Evolutionary conservation across 2,329 filamentous ascomycete species (phyloP).

Genomic region (Westerdykella aurantiaca): DNA sequence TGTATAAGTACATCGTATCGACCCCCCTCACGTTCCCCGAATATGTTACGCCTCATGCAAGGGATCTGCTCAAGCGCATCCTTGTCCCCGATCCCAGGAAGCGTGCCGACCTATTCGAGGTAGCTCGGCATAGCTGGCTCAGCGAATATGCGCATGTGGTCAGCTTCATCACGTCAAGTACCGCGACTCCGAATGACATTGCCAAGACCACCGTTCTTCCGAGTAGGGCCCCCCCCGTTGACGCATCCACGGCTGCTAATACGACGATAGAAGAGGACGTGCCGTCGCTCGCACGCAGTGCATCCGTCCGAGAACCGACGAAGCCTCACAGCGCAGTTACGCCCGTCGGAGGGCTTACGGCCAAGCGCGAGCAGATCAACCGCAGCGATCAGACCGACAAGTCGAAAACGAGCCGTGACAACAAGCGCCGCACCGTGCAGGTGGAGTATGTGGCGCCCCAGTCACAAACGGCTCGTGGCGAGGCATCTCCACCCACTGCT

Average conservation of each 20-base stretch:
- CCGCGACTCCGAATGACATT: conserved; percentile 79
- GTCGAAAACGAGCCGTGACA: conserved; percentile 65
- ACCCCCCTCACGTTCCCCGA: conserved; percentile 96
- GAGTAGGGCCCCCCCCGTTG: conserved; percentile 40
- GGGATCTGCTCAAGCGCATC: conserved; percentile 86
- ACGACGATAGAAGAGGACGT: conserved; percentile 49
- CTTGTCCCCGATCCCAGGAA: conserved; percentile 92
- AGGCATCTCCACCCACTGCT: conserved; percentile 37
- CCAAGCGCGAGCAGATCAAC: conserved; percentile 71
- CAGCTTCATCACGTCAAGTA: conserved; percentile 93
- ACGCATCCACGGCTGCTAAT: conserved; percentile 10
- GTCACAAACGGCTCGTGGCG: conserved; percentile 75
- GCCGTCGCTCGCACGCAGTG: conserved; percentile 69
- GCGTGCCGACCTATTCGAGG: conserved; percentile 92
- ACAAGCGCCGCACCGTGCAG: conserved; percentile 90
- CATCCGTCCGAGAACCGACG: conserved; percentile 81
- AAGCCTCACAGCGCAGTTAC: conserved; percentile 54
- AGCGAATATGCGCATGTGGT: conserved; percentile 97
- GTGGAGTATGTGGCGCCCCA: conserved; percentile 94
- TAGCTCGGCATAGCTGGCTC: conserved; percentile 95
- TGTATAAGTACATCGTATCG: conserved; percentile 99
- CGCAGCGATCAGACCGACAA: conserved; percentile 58
- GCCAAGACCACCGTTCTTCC: conserved; percentile 67
- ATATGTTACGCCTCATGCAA: conserved; percentile 94
- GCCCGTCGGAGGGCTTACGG: conserved; percentile 56